Evolutionary conservation across 1,284 basidiomycete genomes (phyloP).

Genomic region (Puccinia hordei): DNA sequence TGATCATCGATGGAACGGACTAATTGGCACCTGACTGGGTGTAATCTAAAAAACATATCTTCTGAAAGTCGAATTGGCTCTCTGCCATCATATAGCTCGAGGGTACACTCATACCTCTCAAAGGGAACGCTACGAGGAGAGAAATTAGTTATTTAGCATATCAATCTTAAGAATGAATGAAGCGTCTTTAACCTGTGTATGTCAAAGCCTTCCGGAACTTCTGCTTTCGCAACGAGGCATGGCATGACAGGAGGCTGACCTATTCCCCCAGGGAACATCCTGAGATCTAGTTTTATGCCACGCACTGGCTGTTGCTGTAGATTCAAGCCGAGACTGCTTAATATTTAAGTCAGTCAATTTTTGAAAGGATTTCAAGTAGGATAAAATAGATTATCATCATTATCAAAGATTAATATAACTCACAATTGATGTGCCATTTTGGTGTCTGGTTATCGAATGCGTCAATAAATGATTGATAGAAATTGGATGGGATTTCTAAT

Average conservation of each 20-base stretch:
- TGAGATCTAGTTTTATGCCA: background rate
- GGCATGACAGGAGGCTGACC: conserved; percentile 12
- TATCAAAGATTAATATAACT: background rate
- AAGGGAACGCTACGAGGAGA: background rate
- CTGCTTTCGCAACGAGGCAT: background rate
- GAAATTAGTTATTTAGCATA: background rate
- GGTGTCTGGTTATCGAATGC: background rate
- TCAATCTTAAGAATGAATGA: background rate
- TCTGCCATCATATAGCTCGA: background rate
- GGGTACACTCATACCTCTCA: background rate
- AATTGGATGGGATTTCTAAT: background rate
- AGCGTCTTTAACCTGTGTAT: too few relatives aligned
- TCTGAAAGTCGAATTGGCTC: background rate
- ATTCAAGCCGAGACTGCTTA: background rate
- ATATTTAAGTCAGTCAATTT: background rate
- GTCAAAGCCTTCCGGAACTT: background rate
- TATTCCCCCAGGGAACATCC: background rate
- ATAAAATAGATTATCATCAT: background rate
- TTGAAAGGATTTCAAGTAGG: background rate
- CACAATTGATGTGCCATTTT: background rate
- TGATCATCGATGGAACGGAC: background rate
- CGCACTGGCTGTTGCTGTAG: background rate
- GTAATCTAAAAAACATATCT: background rate
- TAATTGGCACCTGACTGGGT: background rate
- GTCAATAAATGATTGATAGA: background rate